phyloP scores from a whole-genome alignment of 192 early-diverging fungal genomes.

The Backusella australiensis region DNA sequence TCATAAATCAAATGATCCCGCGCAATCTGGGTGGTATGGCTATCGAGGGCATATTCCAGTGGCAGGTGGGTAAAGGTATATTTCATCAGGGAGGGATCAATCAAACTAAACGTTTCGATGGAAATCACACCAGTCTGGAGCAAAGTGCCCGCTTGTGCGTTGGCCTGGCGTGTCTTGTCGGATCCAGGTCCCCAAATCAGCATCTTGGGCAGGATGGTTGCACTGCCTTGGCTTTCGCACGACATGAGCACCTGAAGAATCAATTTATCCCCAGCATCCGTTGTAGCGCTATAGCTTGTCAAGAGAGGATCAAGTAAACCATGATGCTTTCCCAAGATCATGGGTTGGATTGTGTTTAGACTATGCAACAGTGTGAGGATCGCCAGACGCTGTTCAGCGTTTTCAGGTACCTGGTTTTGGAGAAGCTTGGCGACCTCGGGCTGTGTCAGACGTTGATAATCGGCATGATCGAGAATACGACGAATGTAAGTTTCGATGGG shows the following conservation, averaged over 20 bases:
- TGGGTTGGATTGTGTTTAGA: constrained; percentile 50
- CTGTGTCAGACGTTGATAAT: constrained; percentile 40
- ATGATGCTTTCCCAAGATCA: constrained; percentile 43
- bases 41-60: constrained; percentile 33
- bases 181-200: constrained; percentile 58
- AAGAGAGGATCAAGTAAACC: constrained; percentile 47
- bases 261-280: constrained; percentile 47
- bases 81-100: constrained; percentile 68
- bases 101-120: constrained; percentile 54
- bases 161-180: constrained; percentile 39
- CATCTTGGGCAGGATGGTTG: constrained; percentile 58
- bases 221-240: constrained; percentile 54
- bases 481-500: constrained; percentile 39
- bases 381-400: constrained; percentile 35
- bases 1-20: constrained; percentile 47
- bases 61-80: constrained; percentile 56
- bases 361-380: constrained; percentile 51
- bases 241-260: constrained; percentile 53
- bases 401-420: constrained; percentile 29
- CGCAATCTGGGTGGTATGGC: background rate
- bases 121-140: constrained; percentile 39
- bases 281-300: constrained; percentile 59
- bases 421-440: constrained; percentile 25
- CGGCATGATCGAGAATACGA: constrained; percentile 36
- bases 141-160: constrained; percentile 29